Evolutionary conservation across 1,139 yeast species (phyloP).

Genomic region (Candida mesenterica): DNA sequence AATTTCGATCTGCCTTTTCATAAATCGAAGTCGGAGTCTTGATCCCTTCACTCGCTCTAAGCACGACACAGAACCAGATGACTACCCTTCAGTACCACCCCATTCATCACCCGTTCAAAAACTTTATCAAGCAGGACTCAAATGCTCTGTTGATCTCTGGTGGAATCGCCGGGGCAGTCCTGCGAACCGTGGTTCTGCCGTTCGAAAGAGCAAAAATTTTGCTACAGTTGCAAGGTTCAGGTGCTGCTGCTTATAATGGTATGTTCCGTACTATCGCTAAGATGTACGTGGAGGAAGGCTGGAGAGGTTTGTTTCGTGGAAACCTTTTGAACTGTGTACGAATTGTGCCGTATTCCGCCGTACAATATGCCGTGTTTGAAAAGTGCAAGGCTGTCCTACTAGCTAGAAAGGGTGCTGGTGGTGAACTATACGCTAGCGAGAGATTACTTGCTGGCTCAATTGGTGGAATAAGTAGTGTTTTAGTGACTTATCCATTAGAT

Average conservation of each 20-base stretch:
- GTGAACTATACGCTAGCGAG: slow-evolving; percentile 45
- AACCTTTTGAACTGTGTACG: slow-evolving; percentile 87
- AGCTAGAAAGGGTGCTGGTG: slow-evolving; percentile 28
- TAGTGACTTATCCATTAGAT: slow-evolving; percentile 89
- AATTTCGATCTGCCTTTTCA: too few relatives aligned
- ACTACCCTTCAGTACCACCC: not conserved
- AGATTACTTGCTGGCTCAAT: slow-evolving; percentile 74
- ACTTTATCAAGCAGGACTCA: slow-evolving; percentile 44
- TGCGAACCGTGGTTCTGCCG: slow-evolving; percentile 92
- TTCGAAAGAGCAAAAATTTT: slow-evolving; percentile 91
- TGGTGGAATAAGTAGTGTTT: slow-evolving; percentile 80
- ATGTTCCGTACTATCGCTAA: slow-evolving; percentile 70
- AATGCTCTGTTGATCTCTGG: slow-evolving; percentile 61
- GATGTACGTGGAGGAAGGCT: slow-evolving; percentile 88
- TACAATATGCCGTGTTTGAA: slow-evolving; percentile 87
- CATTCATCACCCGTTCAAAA: slow-evolving; percentile 16
- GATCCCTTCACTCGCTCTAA: too few relatives aligned
- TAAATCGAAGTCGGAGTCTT: too few relatives aligned
- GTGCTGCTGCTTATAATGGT: slow-evolving; percentile 65
- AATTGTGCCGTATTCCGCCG: slow-evolving; percentile 92
- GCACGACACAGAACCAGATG: too few relatives aligned
- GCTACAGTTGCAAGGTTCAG: slow-evolving; percentile 85
- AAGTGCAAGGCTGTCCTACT: slow-evolving; percentile 54
- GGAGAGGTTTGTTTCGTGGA: slow-evolving; percentile 85
- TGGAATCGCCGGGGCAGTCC: slow-evolving; percentile 84